Conservation (phyloP, 2,329 filamentous ascomycete species). For the Chrysosphaeria jannelii region DNA sequence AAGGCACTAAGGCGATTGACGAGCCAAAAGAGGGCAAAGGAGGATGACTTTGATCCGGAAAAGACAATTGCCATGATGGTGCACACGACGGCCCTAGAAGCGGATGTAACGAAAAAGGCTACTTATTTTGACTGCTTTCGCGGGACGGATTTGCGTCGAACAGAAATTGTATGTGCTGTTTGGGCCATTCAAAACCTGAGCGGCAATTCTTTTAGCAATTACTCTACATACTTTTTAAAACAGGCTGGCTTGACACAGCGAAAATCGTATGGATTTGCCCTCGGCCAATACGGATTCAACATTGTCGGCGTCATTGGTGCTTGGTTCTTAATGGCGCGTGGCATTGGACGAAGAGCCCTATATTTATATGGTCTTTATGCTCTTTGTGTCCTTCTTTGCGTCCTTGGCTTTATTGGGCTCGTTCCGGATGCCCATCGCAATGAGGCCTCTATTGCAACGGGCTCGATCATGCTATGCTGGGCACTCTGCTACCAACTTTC, state of each 20-base stretch:
- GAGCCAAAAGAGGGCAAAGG: conserved; percentile 17
- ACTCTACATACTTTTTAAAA: conserved; percentile 31
- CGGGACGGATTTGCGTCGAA: conserved; percentile 47
- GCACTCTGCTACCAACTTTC: conserved; percentile 61
- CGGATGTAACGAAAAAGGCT: conserved; percentile 34
- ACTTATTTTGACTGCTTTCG: conserved; percentile 63
- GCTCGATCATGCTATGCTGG: conserved; percentile 63
- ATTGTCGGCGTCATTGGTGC: conserved; percentile 57
- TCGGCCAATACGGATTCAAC: conserved; percentile 38
- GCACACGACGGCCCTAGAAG: conserved; percentile 57
- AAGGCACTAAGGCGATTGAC: conserved; percentile 33
- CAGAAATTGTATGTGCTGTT: conserved; percentile 34
- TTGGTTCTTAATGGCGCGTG: conserved; percentile 49
- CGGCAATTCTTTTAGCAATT: conserved; percentile 33
- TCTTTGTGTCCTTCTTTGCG: conserved; percentile 45
- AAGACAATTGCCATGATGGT: conserved; percentile 83
- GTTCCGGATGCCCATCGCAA: conserved; percentile 28
- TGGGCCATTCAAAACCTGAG: conserved; percentile 34
- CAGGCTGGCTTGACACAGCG: conserved; percentile 23
- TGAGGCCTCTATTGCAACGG: conserved; percentile 41
- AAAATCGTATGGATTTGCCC: conserved; percentile 25
- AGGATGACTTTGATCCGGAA: conserved; percentile 44
- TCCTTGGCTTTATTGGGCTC: conserved; percentile 61
- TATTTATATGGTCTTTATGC: conserved; percentile 49
- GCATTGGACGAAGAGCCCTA: conserved; percentile 43